Base-by-base conservation (phyloP, 1,284 basidiomycete species). In the Malassezia psittaci region DNA sequence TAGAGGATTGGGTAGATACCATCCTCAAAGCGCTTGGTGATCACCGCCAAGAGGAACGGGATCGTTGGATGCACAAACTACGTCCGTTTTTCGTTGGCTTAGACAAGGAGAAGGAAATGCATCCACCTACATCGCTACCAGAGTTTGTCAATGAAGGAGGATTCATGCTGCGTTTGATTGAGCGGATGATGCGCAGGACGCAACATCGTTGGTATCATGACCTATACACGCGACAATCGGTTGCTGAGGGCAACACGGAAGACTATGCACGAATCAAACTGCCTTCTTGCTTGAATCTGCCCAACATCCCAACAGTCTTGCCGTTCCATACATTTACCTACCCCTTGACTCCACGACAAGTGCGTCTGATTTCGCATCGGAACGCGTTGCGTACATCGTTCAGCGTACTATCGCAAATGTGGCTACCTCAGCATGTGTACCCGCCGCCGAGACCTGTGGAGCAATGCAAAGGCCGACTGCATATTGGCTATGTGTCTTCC, bases 251-350 rank as follows among this genome's bases (percentile, higher is more conserved):
- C 33, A 24, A 51, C 18, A 21, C 32, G 8, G 5, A 33, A 3
- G 54, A 19, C 32, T 79, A 78, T 52, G 54, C 61, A 0, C 68
- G 77, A 13, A 65, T 75, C 1, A 53, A 64, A n/a, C 66, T 79
- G 5, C 77, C 78, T 13, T 67, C 72, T 37, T 77, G 70, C 46
- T 76, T 79, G 60, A 76, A 77, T 34, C 65, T 75, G 13, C 79
- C 79, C 0, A 57, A 63, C 5, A 74, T 81, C 1, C 81, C 82
- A 1, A 78, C 80, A 10, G 80, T 83, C 35, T 67, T 83, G 16
- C 83, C 82, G 1, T 83, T 83, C 69, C 64, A 82, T 79, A 60
- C 82, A 75, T 83, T 83, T 69, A 82, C 81, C 5, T 79, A 82
- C 55, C 80, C 82, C 5, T 67, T 83, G 29, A 75, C 76, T 3